Evolutionary conservation across 495 filamentous ascomycete genomes (phyloP), one percentile per base, ranked within the genome.

Genomic region (Tuber magnatum): DNA sequence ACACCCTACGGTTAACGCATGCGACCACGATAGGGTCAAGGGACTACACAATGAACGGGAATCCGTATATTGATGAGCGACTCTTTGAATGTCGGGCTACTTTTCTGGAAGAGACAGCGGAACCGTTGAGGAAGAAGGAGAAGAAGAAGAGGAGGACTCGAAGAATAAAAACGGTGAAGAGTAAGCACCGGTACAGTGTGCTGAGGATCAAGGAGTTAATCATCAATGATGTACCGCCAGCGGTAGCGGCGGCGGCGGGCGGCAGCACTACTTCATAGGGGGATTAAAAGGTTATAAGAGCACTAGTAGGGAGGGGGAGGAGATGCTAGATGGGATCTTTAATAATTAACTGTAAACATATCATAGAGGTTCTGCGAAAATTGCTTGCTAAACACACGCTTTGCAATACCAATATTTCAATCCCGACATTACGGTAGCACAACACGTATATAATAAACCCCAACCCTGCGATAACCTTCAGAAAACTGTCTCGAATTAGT

Each of bases 131-230:
- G 74, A 83, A 92, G 74, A 92, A 92, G 86, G 88, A 93, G 87
- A 98, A 98, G 92, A 98, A 92, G 81, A 97, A 97, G 89, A 84
- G 90, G 84, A 90, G 95, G 86, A 88, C 91, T 82, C 86, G 96
- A 82, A 89, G 90, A 80, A 87, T 89, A 18, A 92, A 90, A 86
- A 86, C 83, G 51, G 90, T 94, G 24, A 88, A 84, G 83, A 97
- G 92, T 85, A 97, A 98, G 88, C 92, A 96, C 81, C 86, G 87
- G 81, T 94, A 90, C 84, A 99, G 96, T n/a, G 85, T 97, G 0
- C 80, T 99, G 86, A 86, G 89, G 84, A 89, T 98, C 41, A 90
- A 90, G 83, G 92, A 97, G 85, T 80, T 99, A 74, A 90, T 87
- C 83, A 85, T 99, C 35, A 89, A 88, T 28, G 76, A 79, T 75